phyloP scores from a whole-genome alignment of 2,329 filamentous ascomycete species.

The Raffaelea deltoideospora region DNA sequence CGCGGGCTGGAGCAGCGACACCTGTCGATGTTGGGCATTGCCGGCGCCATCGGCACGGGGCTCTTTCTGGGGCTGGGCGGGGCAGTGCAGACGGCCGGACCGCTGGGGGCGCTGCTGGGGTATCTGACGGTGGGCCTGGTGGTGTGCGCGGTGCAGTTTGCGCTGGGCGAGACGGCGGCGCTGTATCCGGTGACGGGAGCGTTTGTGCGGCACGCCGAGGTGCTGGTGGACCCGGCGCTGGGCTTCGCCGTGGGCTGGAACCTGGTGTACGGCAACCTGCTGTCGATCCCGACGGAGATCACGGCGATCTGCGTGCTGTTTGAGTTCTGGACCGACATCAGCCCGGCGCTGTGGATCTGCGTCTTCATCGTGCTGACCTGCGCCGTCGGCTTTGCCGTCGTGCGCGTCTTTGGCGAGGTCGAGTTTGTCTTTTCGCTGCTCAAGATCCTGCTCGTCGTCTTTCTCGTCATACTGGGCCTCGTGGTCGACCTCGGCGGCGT shows the following conservation, averaged over 20 bases:
- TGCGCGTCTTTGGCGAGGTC: slow-evolving; percentile 42
- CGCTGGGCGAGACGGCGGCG: slow-evolving; percentile 58
- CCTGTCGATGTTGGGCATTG: slow-evolving; percentile 30
- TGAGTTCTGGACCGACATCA: slow-evolving; percentile 38
- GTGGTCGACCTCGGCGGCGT: slow-evolving; percentile 42
- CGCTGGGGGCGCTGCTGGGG: slow-evolving; percentile 50
- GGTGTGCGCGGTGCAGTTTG: slow-evolving; percentile 61
- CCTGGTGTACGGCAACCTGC: slow-evolving; percentile 33
- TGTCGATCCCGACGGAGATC: slow-evolving; percentile 33
- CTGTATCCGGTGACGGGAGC: slow-evolving; percentile 64
- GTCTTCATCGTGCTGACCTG: slow-evolving; percentile 36
- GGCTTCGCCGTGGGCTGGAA: slow-evolving; percentile 35
- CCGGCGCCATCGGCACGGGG: slow-evolving; percentile 50
- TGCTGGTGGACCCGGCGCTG: slow-evolving; percentile 31
- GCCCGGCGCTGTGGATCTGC: slow-evolving; percentile 31
- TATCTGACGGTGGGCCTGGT: slow-evolving; percentile 57
- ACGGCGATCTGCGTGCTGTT: slow-evolving; percentile 43
- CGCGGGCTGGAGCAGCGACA: slow-evolving; percentile 24
- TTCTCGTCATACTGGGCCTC: slow-evolving; percentile 39
- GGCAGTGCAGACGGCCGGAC: slow-evolving; percentile 45
- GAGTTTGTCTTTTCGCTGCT: slow-evolving; percentile 47
- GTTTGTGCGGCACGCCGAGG: slow-evolving; percentile 49
- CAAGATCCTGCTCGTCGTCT: slow-evolving; percentile 44
- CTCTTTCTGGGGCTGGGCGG: slow-evolving; percentile 56
- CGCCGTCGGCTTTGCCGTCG: slow-evolving; percentile 34